These are phyloP conservation scores for Pelargonium nanum DNA, from an alignment of 345 rosid genomes.

Conservation along the genomic window DNA sequence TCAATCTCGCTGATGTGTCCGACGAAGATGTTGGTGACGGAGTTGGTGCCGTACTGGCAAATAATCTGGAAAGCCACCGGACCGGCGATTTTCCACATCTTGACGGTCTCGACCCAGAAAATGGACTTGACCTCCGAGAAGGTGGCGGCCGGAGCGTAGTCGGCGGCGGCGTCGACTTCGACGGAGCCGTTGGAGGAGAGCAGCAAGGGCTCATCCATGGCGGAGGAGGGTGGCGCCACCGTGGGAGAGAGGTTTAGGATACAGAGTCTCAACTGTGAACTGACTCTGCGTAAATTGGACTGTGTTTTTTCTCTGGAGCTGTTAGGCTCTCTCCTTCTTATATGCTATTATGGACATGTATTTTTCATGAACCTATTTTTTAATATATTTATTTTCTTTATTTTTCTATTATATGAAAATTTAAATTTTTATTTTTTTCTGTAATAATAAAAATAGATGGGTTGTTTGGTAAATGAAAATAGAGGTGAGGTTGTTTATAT, in stretches of 20 bases:
- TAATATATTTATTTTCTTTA: no score
- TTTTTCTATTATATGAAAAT: no score
- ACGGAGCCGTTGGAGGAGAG: neutral
- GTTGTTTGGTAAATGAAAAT: no score
- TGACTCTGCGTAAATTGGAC: neutral
- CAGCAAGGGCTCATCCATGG: slow-evolving; percentile 51
- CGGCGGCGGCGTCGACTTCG: slow-evolving; percentile 14
- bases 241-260: neutral
- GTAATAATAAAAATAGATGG: no score
- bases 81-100: slow-evolving; percentile 54
- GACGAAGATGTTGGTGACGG: slow-evolving; percentile 45
- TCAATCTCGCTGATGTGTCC: slow-evolving; percentile 60
- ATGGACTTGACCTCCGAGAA: slow-evolving; percentile 31
- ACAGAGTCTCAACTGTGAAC: neutral
- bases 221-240: neutral
- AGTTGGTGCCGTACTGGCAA: slow-evolving; percentile 43
- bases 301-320: no score
- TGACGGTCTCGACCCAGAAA: slow-evolving; percentile 37
- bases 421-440: no score
- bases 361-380: no score
- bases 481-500: no score
- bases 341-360: neutral
- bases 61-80: slow-evolving; percentile 43
- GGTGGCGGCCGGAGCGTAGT: slow-evolving; percentile 36
- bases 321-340: neutral